phyloP scores from a whole-genome alignment of 2,329 filamentous ascomycete genomes.

The Curvularia verruculosa region DNA sequence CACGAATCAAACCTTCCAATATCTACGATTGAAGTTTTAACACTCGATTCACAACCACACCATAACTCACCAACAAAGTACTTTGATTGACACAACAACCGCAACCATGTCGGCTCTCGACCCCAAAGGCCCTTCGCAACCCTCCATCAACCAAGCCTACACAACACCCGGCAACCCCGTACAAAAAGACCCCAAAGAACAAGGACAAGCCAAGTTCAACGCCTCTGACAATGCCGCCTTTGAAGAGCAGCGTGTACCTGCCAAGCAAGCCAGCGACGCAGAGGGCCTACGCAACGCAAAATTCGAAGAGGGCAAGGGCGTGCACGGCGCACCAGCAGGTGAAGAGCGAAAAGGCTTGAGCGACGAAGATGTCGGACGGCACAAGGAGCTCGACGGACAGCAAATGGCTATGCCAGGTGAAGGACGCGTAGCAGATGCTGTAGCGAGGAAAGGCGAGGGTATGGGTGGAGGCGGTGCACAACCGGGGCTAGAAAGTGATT shows the following conservation, averaged over 20 bases:
- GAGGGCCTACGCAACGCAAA: constrained; percentile 49
- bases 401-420: constrained; percentile 58
- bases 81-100: too few species aligned
- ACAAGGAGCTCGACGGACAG: constrained; percentile 55
- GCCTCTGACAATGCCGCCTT: constrained; percentile 38
- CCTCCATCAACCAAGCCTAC: constrained; percentile 53
- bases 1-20: not conserved
- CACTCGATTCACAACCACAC: not conserved
- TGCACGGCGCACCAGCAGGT: constrained; percentile 53
- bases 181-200: constrained; percentile 51
- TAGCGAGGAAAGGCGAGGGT: constrained; percentile 40
- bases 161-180: constrained; percentile 55
- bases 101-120: constrained; percentile 48
- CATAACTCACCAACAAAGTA: too few species aligned
- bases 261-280: constrained; percentile 45
- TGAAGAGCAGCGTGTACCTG: constrained; percentile 48
- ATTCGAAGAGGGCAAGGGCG: constrained; percentile 40
- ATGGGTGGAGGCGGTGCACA: constrained; percentile 46
- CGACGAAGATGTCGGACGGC: constrained; percentile 51
- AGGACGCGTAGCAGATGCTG: constrained; percentile 52
- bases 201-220: constrained; percentile 41
- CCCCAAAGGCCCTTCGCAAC: constrained; percentile 53
- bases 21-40: not conserved
- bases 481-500: constrained; percentile 52
- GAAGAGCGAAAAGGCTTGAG: constrained; percentile 52